Base-by-base conservation (phyloP, 2,329 filamentous ascomycete genomes). In the Helotiales sp. region DNA sequence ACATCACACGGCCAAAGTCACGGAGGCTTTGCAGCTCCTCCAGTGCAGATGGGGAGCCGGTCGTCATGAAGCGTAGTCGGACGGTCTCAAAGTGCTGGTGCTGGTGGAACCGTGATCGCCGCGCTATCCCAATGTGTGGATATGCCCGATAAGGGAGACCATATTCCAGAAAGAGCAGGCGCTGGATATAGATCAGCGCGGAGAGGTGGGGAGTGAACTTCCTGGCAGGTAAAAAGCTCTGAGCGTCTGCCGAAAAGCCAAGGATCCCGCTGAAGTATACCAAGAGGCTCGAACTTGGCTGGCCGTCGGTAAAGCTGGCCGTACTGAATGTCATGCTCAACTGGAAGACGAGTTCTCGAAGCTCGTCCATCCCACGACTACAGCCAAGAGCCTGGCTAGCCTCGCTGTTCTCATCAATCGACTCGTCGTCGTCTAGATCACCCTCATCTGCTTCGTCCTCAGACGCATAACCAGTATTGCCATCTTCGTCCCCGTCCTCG, bases 401-500 rank as follows among this genome's bases (percentile, higher is more conserved):
- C n/a, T n/a, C n/a, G n/a, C n/a, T n/a, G n/a, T n/a, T n/a, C n/a
- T n/a, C n/a, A n/a, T n/a, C n/a, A n/a, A n/a, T n/a, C n/a, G n/a
- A n/a, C n/a, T n/a, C n/a, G n/a, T n/a, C n/a, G n/a, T n/a, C n/a
- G n/a, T n/a, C n/a, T n/a, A n/a, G n/a, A n/a, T n/a, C 55, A 24
- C 37, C 57, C 6, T 62, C 57, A 11, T 24, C 54, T 40, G 26
- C 64, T 26, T 52, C 40, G 24, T 66, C 43, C 37, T 15, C 28
- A n/a, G n/a, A n/a, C 58, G 22, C 37, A 13, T 61, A 3, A 24
- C 47, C 37, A 37, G 22, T 55, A 40, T 61, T 57, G 55, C 40
- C 58, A 20, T 66, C 64, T 37, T 55, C 64, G 28, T 43, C 57
- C 47, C 24, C 57, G 22, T 66, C 43, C n/a, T 58, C 61, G n/a